These are phyloP conservation scores for Eucalyptus regnans DNA, from an alignment of 345 rosid genomes.

Conservation along the genomic window DNA sequence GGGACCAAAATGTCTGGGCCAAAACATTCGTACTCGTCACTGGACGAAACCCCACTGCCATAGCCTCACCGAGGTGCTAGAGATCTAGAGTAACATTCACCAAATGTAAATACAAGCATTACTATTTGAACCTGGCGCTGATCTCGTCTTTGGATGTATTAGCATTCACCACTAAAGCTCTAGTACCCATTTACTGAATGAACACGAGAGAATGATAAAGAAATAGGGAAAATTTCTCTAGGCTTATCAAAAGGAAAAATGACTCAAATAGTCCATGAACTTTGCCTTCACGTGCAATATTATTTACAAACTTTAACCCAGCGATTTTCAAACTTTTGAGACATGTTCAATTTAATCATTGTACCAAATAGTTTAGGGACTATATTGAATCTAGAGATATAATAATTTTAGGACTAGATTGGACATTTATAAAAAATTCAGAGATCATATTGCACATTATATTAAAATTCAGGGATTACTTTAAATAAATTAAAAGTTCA, in stretches of 20 bases:
- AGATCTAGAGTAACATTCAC: neutral
- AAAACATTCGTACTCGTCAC: neutral
- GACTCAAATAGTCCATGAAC: neutral
- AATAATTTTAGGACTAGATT: too few species aligned
- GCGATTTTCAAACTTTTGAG: neutral
- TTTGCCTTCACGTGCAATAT: neutral
- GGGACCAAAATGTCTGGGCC: too few species aligned
- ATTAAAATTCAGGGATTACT: too few species aligned
- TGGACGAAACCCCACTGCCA: neutral
- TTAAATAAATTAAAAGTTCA: too few species aligned
- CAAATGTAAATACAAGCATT: neutral
- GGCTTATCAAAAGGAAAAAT: neutral
- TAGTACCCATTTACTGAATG: neutral
- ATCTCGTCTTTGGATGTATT: neutral
- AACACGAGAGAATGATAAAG: neutral
- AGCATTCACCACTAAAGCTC: neutral
- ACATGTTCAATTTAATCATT: neutral
- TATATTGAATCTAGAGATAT: neutral
- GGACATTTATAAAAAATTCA: too few species aligned
- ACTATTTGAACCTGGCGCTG: neutral
- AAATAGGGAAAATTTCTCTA: neutral
- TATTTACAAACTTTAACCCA: fast-evolving
- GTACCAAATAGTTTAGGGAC: neutral
- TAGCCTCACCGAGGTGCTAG: neutral
- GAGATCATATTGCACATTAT: too few species aligned